Percentiles rank a stretch among this genome's conserved stretches.
Conservation (phyloP, 148 eudicot genomes). For the Arbutus unedo region DNA sequence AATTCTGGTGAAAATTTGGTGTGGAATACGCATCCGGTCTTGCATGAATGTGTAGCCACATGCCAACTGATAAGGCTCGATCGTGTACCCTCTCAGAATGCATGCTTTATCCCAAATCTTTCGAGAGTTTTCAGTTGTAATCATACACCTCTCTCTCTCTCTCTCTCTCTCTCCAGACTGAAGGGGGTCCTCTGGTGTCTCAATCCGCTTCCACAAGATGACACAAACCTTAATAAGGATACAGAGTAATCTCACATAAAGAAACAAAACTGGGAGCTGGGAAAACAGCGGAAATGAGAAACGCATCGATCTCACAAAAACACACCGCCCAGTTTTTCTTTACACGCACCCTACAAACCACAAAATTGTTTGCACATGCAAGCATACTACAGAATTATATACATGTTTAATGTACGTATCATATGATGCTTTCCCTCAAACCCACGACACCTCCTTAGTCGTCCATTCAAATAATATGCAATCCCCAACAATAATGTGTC, state of each 20-base stretch:
- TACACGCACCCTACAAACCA: conserved; percentile 7
- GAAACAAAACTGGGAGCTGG: conserved; percentile 17
- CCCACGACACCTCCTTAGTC: conserved; percentile 18
- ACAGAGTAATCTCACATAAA: conserved; percentile 14
- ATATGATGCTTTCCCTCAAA: conserved; percentile 9
- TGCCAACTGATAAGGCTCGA: no score
- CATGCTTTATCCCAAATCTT: no score
- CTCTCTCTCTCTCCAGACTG: not conserved
- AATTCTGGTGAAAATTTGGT: no score
- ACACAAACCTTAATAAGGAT: conserved; percentile 26
- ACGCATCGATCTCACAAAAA: conserved; percentile 7
- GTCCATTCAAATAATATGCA: not conserved
- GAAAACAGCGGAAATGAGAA: conserved; percentile 21
- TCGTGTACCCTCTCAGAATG: no score
- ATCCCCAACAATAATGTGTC: no score
- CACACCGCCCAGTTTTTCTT: conserved; percentile 14
- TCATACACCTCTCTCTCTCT: not conserved
- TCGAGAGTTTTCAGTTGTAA: not conserved
- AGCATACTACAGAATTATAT: no score
- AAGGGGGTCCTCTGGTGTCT: conserved; percentile 13
- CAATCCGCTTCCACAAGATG: conserved; percentile 17
- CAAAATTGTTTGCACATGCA: conserved; percentile 3
- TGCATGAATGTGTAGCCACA: no score
- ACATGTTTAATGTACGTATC: not conserved
- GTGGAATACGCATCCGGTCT: no score